Evolutionary conservation across 1,284 basidiomycete species (phyloP), one percentile per base, ranked within the genome.

Genomic region (Ustilago curta): DNA sequence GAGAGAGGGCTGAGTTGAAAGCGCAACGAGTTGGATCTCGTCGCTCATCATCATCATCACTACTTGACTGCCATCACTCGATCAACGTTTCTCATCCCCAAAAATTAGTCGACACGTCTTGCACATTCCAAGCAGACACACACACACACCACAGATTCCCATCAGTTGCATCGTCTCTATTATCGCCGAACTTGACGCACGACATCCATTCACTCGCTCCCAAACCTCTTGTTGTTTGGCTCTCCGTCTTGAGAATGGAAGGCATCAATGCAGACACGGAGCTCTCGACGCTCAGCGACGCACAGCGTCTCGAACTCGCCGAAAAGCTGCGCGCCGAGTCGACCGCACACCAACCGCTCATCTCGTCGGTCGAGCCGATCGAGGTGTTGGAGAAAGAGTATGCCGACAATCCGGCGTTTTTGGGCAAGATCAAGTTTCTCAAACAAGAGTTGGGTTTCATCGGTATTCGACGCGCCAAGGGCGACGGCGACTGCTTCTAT

Each of bases 401-500:
- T 35, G 57, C 59, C 3, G 47, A 59, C 42, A 77, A 78, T 54
- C 42, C 43, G 3, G 53, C 59, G 7, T 83, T 80, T 54, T 39
- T 72, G 4, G 56, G 60, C 40, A 79, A 81, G 59, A 64, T 78
- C 35, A 65, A 59, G n/a, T 83, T 79, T 78, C 65, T 83, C 8
- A 62, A 62, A 29, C 55, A 75, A 3, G 23, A 76, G 39, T 67
- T 67, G 7, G 60, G 69, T 1, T 83, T 77, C 52, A 65, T 65
- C 44, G 76, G 79, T 4, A 60, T 82, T 8, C 73, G 79, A 18
- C 57, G 76, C 0, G 61, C 76, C 4, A 72, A 74, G n/a, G 77
- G 80, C 2, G 82, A 83, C 70, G 82, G 82, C 0, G 79, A 82
- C 44, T 83, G 82, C 66, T 83, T 83, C 70, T 81, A 83, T 59